Evolutionary conservation across 225 moss, liverwort and hornwort species (phyloP).

Genomic region (Ulota crispa): DNA sequence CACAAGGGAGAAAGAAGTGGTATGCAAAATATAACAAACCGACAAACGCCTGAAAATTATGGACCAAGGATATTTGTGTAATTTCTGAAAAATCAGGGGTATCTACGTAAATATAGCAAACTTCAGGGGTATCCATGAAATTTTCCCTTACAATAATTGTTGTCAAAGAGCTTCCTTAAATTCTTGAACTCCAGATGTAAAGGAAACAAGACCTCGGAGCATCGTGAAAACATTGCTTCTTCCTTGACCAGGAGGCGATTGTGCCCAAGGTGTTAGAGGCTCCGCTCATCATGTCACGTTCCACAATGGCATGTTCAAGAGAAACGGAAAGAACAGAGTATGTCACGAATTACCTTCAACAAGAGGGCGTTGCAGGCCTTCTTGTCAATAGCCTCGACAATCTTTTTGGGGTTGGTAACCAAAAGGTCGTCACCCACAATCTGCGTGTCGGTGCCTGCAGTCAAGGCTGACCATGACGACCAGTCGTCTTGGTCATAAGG

Average conservation of each 20-base stretch:
- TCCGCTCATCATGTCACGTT: neutral
- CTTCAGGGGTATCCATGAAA: too few relatives aligned
- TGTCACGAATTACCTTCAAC: slow-evolving; percentile 63
- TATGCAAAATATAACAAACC: too few relatives aligned
- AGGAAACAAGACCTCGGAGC: neutral
- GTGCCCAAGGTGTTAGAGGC: too few relatives aligned
- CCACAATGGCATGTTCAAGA: neutral
- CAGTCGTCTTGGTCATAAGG: slow-evolving; percentile 99
- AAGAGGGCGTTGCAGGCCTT: slow-evolving; percentile 93
- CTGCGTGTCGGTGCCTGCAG: slow-evolving; percentile 68
- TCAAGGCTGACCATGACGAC: slow-evolving; percentile 84
- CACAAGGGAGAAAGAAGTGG: too few relatives aligned
- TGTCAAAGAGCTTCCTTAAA: neutral
- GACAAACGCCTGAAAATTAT: too few relatives aligned
- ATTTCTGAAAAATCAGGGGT: too few relatives aligned
- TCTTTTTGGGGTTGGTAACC: slow-evolving; percentile 95
- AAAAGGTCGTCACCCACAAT: slow-evolving; percentile 91
- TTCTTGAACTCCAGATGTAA: neutral
- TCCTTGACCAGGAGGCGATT: neutral
- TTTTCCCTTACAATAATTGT: too few relatives aligned
- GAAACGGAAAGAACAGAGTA: neutral
- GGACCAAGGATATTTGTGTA: too few relatives aligned
- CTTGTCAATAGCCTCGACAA: slow-evolving; percentile 83
- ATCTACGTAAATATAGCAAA: too few relatives aligned
- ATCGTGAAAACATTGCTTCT: neutral